Conservation (phyloP, 805 yeast genomes). For the Candida arabinofermentans region DNA sequence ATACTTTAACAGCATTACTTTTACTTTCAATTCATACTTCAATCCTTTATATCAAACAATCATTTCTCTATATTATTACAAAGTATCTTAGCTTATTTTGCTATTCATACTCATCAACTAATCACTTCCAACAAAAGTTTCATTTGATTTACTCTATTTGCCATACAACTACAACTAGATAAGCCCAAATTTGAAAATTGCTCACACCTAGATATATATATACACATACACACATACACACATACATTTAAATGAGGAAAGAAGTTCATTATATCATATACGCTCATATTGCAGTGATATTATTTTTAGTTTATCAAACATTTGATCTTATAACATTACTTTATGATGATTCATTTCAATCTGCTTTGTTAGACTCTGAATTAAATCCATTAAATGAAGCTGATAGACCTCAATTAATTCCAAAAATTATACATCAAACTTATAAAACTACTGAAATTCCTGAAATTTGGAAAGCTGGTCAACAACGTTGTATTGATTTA, state of each 20-base stretch:
- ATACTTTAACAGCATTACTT: too few relatives aligned
- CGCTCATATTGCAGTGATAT: constrained; percentile 52
- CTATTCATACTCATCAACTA: too few relatives aligned
- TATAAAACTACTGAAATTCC: constrained; percentile 79
- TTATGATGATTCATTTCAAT: constrained; percentile 66
- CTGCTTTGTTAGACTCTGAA: constrained; percentile 61
- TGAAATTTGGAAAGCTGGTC: constrained; percentile 75
- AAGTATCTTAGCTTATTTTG: too few relatives aligned
- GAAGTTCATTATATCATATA: constrained; percentile 59
- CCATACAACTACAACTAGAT: neutral
- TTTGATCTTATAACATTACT: constrained; percentile 70
- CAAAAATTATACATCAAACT: constrained; percentile 91
- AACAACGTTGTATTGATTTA: constrained; percentile 65
- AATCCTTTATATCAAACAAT: too few relatives aligned
- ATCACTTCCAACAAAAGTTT: too few relatives aligned
- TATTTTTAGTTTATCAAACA: constrained; percentile 55
- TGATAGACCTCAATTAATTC: constrained; percentile 58
- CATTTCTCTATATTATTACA: too few relatives aligned
- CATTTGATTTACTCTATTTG: too few relatives aligned
- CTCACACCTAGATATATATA: neutral
- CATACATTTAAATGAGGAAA: constrained; percentile 44
- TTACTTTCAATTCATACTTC: too few relatives aligned
- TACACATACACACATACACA: neutral
- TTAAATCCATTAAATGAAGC: constrained; percentile 46
- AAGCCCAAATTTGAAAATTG: too few relatives aligned